A percentile compares a stretch with the other conserved stretches of the same genome.
phyloP scores from a whole-genome alignment of 140 eudicot genomes.

The Erigeron philadelphicus region DNA sequence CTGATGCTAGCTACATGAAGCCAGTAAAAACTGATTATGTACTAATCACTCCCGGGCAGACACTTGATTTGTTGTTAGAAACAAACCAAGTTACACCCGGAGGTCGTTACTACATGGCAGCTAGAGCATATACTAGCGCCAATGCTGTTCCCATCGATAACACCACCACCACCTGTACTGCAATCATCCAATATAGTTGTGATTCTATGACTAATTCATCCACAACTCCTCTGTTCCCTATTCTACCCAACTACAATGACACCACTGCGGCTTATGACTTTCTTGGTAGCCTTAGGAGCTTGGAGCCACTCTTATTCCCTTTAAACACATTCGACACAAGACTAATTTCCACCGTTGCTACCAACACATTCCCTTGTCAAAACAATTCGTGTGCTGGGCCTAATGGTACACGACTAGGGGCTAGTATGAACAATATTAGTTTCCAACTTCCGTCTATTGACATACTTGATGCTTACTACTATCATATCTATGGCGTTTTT shows the following conservation, averaged over 20 bases:
- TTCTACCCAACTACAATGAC: slow-evolving; percentile 36
- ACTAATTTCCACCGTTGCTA: slow-evolving; percentile 35
- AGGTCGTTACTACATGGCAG: slow-evolving; percentile 55
- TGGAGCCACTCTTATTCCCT: slow-evolving; percentile 33
- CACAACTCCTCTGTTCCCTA: slow-evolving; percentile 30
- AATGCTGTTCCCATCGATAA: slow-evolving; percentile 14
- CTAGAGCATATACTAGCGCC: slow-evolving; percentile 30
- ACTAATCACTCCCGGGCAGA: slow-evolving; percentile 56
- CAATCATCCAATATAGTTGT: slow-evolving; percentile 32
- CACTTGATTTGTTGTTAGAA: slow-evolving; percentile 50
- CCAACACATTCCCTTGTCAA: slow-evolving; percentile 42
- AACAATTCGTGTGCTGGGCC: slow-evolving; percentile 42
- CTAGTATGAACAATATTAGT: slow-evolving; percentile 56
- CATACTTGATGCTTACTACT: slow-evolving; percentile 51
- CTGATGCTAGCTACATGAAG: slow-evolving; percentile 54
- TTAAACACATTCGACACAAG: background rate
- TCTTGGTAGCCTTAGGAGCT: slow-evolving; percentile 27
- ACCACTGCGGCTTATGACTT: slow-evolving; percentile 32
- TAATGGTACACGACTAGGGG: slow-evolving; percentile 31
- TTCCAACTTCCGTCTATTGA: slow-evolving; percentile 36
- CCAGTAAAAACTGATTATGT: slow-evolving; percentile 32
- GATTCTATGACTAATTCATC: background rate
- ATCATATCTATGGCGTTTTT: slow-evolving; percentile 40
- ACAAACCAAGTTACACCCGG: slow-evolving; percentile 39
- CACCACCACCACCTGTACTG: slow-evolving; percentile 47